Evolutionary conservation across 768 basidiomycete species (phyloP).

Genomic region (Kockovaella imperatae): DNA sequence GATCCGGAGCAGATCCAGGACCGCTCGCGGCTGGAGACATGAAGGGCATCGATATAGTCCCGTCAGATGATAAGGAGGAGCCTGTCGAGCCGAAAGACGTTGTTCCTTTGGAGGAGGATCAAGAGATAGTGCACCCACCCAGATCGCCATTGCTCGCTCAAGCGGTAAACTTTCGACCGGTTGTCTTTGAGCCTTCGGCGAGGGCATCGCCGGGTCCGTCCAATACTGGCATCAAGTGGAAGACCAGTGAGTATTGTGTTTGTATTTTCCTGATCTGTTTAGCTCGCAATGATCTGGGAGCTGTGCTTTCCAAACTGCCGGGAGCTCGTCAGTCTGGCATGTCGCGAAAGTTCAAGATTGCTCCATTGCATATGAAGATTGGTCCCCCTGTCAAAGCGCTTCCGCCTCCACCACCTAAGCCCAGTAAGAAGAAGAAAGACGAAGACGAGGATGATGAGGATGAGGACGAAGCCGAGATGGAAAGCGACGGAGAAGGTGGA

Average conservation of each 20-base stretch:
- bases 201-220: constrained; percentile 27
- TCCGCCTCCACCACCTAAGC: constrained; percentile 35
- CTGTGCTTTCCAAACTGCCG: constrained; percentile 29
- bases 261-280: constrained; percentile 2
- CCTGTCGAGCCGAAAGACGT: background rate
- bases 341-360: constrained; percentile 24
- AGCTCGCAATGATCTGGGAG: constrained; percentile 28
- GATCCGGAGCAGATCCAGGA: background rate
- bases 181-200: background rate
- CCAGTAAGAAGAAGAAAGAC: constrained; percentile 31
- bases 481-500: constrained; percentile 14
- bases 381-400: constrained; percentile 31
- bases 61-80: background rate
- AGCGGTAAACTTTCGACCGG: constrained; percentile 3
- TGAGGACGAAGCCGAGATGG: constrained; percentile 21
- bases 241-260: constrained; percentile 23
- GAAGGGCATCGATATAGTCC: background rate
- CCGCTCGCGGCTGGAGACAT: background rate
- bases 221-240: constrained; percentile 29
- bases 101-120: constrained; percentile 1
- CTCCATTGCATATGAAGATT: constrained; percentile 34
- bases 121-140: constrained; percentile 1
- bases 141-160: background rate
- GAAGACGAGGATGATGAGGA: constrained; percentile 29
- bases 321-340: constrained; percentile 27